These are phyloP conservation scores for Globisporangium abappressorium DNA, from an alignment of 352 stramenopile species.

Conservation along the genomic window DNA sequence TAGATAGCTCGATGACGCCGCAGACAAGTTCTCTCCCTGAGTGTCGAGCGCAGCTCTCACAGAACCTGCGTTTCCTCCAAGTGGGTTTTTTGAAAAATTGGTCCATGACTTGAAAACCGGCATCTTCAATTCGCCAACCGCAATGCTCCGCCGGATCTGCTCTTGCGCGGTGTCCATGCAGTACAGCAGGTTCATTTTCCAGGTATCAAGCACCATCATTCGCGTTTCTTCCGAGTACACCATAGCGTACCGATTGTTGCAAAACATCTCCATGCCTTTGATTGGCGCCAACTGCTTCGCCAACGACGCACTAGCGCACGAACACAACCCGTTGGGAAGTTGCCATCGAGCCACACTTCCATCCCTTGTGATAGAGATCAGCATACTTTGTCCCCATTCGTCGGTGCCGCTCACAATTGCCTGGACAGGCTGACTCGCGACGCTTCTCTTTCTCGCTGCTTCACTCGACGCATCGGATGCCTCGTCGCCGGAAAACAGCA, in stretches of 20 bases:
- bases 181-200: slow-evolving; percentile 66
- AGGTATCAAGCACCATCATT: slow-evolving; percentile 79
- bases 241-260: slow-evolving; percentile 65
- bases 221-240: slow-evolving; percentile 67
- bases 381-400: slow-evolving; percentile 74
- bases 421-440: slow-evolving; percentile 32
- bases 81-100: slow-evolving; percentile 4
- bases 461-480: not conserved
- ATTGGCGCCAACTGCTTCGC: slow-evolving; percentile 61
- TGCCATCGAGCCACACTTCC: slow-evolving; percentile 63
- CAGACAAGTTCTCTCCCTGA: slow-evolving; percentile 3
- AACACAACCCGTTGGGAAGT: slow-evolving; percentile 63
- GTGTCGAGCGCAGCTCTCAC: not conserved
- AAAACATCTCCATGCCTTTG: slow-evolving; percentile 70
- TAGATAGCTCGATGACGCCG: not conserved
- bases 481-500: slow-evolving; percentile 37
- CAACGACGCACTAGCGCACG: slow-evolving; percentile 43
- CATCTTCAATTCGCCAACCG: slow-evolving; percentile 56
- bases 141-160: slow-evolving; percentile 70
- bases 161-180: slow-evolving; percentile 79
- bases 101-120: slow-evolving; percentile 12
- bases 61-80: not conserved
- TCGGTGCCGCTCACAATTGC: slow-evolving; percentile 68
- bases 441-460: not conserved
- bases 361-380: slow-evolving; percentile 54